A percentile compares a stretch with the other conserved stretches of the same genome.
Evolutionary conservation across 2,329 filamentous ascomycete genomes (phyloP).

Genomic region (Diaporthe amygdali): DNA sequence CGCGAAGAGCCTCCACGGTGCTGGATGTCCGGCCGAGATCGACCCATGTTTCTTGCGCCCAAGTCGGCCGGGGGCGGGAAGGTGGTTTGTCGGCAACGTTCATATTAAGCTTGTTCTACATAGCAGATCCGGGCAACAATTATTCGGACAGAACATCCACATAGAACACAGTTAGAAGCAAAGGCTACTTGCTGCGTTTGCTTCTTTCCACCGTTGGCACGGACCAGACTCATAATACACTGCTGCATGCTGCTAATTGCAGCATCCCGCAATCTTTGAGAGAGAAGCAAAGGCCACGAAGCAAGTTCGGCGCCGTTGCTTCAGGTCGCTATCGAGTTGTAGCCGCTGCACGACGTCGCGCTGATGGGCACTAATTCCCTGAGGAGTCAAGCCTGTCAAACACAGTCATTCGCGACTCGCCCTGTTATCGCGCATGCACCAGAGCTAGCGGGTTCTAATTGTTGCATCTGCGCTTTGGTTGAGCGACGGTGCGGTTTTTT

Average conservation of each 20-base stretch:
- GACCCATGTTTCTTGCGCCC: not conserved
- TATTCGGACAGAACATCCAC: not conserved
- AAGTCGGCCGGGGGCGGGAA: not conserved
- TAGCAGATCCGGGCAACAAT: not conserved
- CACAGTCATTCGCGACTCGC: not conserved
- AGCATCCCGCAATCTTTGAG: not conserved
- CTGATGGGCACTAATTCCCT: not conserved
- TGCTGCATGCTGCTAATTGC: too few relatives aligned
- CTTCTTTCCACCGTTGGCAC: not conserved
- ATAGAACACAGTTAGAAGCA: not conserved
- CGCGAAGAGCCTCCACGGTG: not conserved
- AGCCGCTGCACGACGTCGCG: conserved; percentile 6
- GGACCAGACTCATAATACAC: not conserved
- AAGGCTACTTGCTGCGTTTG: not conserved
- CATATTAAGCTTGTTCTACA: not conserved
- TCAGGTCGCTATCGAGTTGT: not conserved
- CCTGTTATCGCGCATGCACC: not conserved
- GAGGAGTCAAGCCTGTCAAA: not conserved
- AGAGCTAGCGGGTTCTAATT: not conserved
- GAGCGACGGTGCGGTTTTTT: not conserved
- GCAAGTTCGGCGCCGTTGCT: conserved; percentile 4
- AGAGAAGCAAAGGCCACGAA: not conserved
- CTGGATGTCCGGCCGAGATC: not conserved
- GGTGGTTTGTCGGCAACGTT: not conserved
- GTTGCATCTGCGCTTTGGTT: not conserved